phyloP scores from a whole-genome alignment of 352 stramenopile species.

The Plasmopara halstedii region DNA sequence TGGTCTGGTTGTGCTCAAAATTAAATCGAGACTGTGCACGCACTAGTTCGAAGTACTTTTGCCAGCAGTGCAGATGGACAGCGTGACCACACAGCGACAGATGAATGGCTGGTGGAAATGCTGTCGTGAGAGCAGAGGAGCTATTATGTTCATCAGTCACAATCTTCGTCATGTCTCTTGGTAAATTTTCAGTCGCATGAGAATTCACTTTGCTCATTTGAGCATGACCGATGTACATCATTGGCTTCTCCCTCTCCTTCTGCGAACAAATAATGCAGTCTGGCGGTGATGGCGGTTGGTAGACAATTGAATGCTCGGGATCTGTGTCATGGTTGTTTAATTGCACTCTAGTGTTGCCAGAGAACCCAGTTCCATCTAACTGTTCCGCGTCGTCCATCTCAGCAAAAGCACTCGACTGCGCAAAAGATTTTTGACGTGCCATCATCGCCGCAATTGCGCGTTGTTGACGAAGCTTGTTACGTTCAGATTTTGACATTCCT shows the following conservation, averaged over 20 bases:
- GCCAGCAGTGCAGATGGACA: conserved; percentile 84
- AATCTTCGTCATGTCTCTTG: conserved; percentile 23
- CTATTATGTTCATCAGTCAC: conserved; percentile 10
- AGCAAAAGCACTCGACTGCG: conserved; percentile 54
- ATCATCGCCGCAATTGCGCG: conserved; percentile 81
- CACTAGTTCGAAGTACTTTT: conserved; percentile 86
- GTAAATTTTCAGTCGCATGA: conserved; percentile 41
- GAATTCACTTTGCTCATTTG: conserved; percentile 61
- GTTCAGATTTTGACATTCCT: conserved; percentile 56
- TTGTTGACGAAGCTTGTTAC: conserved; percentile 76
- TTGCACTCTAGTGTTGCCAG: conserved; percentile 8
- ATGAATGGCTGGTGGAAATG: conserved; percentile 61
- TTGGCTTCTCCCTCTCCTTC: conserved; percentile 70
- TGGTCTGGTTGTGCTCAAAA: conserved; percentile 63
- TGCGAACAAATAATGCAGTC: conserved; percentile 84
- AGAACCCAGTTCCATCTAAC: conserved; percentile 10
- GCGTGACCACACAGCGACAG: conserved; percentile 85
- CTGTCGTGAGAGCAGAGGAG: conserved; percentile 5
- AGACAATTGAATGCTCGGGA: conserved; percentile 41
- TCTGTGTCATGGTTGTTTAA: conserved; percentile 15
- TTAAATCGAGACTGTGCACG: conserved; percentile 61
- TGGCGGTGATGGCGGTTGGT: conserved; percentile 49
- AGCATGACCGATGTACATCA: conserved; percentile 82
- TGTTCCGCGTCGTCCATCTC: conserved; percentile 66
- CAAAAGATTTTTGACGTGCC: conserved; percentile 69